phyloP scores from a whole-genome alignment of 2,329 filamentous ascomycete species.

The Trichophyton mentagrophytes region DNA sequence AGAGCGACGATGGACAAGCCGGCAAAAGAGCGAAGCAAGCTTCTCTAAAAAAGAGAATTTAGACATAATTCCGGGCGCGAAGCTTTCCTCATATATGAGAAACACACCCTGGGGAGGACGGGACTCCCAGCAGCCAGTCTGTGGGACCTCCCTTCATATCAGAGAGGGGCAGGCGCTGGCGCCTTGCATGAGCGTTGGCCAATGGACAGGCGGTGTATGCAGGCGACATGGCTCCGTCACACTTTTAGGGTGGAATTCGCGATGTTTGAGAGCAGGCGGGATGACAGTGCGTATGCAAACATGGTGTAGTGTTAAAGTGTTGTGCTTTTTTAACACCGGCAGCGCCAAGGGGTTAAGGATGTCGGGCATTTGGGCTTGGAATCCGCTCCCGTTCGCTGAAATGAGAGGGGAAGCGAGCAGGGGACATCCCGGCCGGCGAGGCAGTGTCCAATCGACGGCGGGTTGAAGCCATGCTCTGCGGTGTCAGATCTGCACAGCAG shows the following conservation, averaged over 20 bases:
- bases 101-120: neutral
- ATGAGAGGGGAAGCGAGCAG: constrained; percentile 1
- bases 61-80: neutral
- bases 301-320: neutral
- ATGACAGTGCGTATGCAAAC: neutral
- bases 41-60: neutral
- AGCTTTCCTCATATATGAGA: neutral
- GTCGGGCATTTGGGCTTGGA: neutral
- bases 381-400: neutral
- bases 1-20: neutral
- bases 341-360: neutral
- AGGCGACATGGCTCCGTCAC: constrained; percentile 1
- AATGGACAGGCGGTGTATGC: neutral
- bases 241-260: neutral
- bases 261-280: neutral
- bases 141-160: neutral
- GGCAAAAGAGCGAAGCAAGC: neutral
- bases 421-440: neutral
- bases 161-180: constrained; percentile 1
- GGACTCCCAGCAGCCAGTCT: neutral
- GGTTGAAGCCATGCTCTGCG: neutral
- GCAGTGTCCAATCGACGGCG: neutral
- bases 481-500: neutral
- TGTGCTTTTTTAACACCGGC: neutral
- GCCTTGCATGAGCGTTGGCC: neutral